Evolutionary conservation across 2,329 filamentous ascomycete species (phyloP), one percentile per base, ranked within the genome.

Genomic region (Verticillium dahliae): DNA sequence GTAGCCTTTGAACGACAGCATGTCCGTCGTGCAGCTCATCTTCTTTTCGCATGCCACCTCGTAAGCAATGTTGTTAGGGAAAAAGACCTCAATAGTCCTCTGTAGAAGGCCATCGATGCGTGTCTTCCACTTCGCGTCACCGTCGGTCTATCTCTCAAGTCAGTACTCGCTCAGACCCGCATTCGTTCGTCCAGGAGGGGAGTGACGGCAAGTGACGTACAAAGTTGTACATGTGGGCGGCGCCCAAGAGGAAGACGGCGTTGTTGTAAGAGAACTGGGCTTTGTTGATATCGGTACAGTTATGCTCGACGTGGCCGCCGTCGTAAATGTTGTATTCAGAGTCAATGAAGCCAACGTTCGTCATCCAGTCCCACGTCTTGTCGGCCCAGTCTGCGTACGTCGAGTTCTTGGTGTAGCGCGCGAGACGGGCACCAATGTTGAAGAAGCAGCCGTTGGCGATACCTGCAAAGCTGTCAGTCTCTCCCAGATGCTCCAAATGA

Each of bases 401-500:
- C 0, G 77, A 68, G 67, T 91, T 90, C 22, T 76, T 77, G 0
- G 88, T 91, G 71, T 91, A 92, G 18, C 87, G 81, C 0, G 88
- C 90, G 13, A 94, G 81, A 5, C 91, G 86, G 15, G 90, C 83
- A 7, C 82, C 85, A 7, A 88, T 73, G 66, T 88, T 86, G 75
- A 88, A 88, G 71, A 87, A 86, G 65, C 81, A 82, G 52, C 82
- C 85, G 65, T 86, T 87, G 10, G 85, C 82, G 64, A 87, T 83
- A 41, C 85, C 89, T 56, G 54, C 54, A 10, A 34, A 56, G 27
- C 14, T 15, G 14, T 56, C 33, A 56, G 54, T 33, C 33, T 33
- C 33, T 33, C 31, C 6, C 54, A 13, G 33, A 13, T 18, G 33
- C 4, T 33, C 15, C 15, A 56, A 34, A 56, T 6, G 33, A 14